phyloP scores from a whole-genome alignment of 2,329 filamentous ascomycete genomes.

The Pseudogymnoascus sp. region DNA sequence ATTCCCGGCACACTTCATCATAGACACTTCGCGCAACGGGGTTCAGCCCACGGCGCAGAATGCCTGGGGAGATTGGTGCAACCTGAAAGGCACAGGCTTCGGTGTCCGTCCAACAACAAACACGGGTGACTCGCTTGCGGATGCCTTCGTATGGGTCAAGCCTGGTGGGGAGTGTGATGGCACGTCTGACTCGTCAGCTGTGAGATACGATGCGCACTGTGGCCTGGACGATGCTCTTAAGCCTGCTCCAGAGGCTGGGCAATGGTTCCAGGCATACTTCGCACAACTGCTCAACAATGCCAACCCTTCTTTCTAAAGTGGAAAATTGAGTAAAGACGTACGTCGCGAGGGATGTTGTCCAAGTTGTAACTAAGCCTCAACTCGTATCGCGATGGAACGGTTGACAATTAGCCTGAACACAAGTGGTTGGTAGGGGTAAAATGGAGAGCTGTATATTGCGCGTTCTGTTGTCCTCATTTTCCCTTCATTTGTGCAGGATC shows the following conservation, averaged over 20 bases:
- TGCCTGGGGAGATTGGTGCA: constrained; percentile 63
- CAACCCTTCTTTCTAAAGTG: constrained; percentile 43
- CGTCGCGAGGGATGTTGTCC: not conserved
- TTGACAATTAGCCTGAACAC: not conserved
- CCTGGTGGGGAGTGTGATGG: constrained; percentile 48
- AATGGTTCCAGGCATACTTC: constrained; percentile 56
- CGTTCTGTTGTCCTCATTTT: not conserved
- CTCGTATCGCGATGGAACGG: not conserved
- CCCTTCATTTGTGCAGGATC: not conserved
- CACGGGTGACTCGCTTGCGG: constrained; percentile 51
- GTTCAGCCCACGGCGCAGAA: constrained; percentile 50
- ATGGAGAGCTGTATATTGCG: not conserved
- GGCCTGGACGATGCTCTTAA: constrained; percentile 45
- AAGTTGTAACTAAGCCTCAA: not conserved
- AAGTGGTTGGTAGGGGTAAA: not conserved
- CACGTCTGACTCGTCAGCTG: constrained; percentile 34
- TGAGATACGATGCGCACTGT: constrained; percentile 46
- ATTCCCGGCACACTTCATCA: constrained; percentile 49
- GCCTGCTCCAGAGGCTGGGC: constrained; percentile 63
- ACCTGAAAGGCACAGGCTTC: constrained; percentile 56
- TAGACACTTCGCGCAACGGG: constrained; percentile 53
- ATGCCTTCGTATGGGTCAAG: constrained; percentile 67
- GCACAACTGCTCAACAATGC: constrained; percentile 49
- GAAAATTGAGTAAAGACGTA: not conserved
- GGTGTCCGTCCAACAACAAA: constrained; percentile 56